These are phyloP conservation scores for Cyberlindnera mississippiensis DNA, from an alignment of 805 yeast genomes.

Conservation along the genomic window DNA sequence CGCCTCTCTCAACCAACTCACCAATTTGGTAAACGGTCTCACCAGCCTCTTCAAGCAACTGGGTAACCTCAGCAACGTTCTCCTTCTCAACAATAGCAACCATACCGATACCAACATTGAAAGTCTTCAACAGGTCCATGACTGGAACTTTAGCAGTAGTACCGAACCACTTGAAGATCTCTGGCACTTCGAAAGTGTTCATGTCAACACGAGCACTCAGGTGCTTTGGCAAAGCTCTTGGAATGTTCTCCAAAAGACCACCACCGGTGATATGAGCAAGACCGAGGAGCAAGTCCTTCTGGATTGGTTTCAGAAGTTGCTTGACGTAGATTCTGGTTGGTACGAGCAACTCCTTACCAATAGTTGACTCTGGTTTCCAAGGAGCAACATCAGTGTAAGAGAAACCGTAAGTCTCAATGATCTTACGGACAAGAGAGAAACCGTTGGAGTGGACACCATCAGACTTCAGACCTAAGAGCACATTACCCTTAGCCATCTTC, in stretches of 20 bases:
- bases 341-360: constrained; percentile 80
- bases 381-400: constrained; percentile 78
- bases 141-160: constrained; percentile 86
- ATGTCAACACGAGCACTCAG: constrained; percentile 81
- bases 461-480: constrained; percentile 81
- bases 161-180: constrained; percentile 92
- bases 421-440: constrained; percentile 88
- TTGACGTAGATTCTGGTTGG: constrained; percentile 96
- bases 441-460: constrained; percentile 98
- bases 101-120: constrained; percentile 97
- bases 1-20: constrained; percentile 44
- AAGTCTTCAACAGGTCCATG: constrained; percentile 80
- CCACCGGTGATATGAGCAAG: constrained; percentile 98
- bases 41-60: constrained; percentile 55
- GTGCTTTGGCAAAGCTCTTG: constrained; percentile 83
- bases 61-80: constrained; percentile 55
- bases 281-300: constrained; percentile 68
- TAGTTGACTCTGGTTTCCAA: constrained; percentile 66
- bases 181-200: constrained; percentile 77
- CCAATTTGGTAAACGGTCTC: constrained; percentile 77
- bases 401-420: constrained; percentile 72
- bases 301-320: constrained; percentile 73
- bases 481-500: constrained; percentile 73
- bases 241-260: constrained; percentile 93
- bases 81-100: constrained; percentile 73